phyloP scores from a whole-genome alignment of 2,329 filamentous ascomycete species.

The Aspergillus calidoustus region DNA sequence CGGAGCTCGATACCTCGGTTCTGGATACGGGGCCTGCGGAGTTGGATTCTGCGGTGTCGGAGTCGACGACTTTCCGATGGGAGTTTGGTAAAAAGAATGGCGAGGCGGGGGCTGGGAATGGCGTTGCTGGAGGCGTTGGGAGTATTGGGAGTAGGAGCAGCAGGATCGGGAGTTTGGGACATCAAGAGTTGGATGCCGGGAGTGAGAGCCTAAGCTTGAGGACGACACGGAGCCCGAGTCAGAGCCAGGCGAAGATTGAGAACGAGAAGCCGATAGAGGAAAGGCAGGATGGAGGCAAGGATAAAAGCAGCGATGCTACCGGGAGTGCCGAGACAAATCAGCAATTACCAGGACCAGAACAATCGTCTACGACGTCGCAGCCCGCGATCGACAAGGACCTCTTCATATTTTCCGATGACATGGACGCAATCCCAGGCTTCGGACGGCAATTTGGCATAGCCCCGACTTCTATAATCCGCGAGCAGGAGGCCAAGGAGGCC shows the following conservation, averaged over 20 bases:
- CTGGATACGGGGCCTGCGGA: not conserved
- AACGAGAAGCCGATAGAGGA: not conserved
- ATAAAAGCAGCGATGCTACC: not conserved
- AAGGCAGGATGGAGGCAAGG: not conserved
- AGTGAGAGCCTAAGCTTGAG: not conserved
- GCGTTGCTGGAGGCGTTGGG: too few relatives aligned
- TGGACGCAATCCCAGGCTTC: constrained; percentile 11
- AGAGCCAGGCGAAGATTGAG: not conserved
- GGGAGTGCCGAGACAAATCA: too few relatives aligned
- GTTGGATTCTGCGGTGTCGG: not conserved
- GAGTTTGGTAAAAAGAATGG: not conserved
- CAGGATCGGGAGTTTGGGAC: not conserved
- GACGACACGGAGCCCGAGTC: not conserved
- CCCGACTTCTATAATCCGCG: constrained; percentile 13
- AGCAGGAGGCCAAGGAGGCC: not conserved
- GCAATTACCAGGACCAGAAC: not conserved
- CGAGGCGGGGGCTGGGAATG: too few relatives aligned
- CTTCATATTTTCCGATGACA: constrained; percentile 12
- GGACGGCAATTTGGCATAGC: constrained; percentile 17
- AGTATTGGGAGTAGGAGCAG: not conserved
- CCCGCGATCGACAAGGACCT: not conserved
- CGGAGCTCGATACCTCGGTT: not conserved
- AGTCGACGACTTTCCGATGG: not conserved
- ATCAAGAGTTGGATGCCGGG: not conserved
- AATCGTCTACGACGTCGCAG: not conserved